Evolutionary conservation across 306 rosid genomes (phyloP).

Genomic region (Sphenostylis stenocarpa): DNA sequence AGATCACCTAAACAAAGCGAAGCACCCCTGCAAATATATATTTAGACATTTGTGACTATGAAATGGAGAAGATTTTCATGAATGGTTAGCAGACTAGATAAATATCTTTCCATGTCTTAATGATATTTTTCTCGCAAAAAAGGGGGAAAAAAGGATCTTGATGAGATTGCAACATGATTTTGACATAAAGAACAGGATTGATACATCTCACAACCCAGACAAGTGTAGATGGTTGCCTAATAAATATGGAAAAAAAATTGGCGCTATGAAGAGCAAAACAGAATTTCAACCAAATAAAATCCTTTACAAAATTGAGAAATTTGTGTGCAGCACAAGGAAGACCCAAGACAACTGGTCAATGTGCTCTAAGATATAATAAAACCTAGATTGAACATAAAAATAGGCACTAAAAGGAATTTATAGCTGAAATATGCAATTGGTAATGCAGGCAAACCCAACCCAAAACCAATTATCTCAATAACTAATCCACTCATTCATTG

Average conservation of each 20-base stretch:
- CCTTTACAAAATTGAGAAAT: background rate
- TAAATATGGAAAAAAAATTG: background rate
- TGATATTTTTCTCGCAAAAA: conserved; percentile 6
- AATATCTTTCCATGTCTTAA: background rate
- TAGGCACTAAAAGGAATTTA: background rate
- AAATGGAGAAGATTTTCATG: conserved; percentile 14
- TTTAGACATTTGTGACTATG: conserved; percentile 33
- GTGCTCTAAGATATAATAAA: conserved; percentile 16
- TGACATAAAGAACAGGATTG: background rate
- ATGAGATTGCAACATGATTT: conserved; percentile 15
- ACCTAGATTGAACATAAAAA: conserved; percentile 9
- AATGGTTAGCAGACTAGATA: conserved; percentile 25
- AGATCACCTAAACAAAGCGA: conserved; percentile 80
- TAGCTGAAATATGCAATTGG: conserved; percentile 16
- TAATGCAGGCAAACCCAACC: background rate
- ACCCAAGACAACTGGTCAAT: background rate
- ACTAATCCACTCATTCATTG: conserved; percentile 8
- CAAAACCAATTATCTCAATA: conserved; percentile 19
- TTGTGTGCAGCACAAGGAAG: background rate
- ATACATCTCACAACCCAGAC: background rate
- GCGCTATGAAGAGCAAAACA: conserved; percentile 8
- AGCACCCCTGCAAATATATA: conserved; percentile 72
- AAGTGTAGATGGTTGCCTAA: background rate
- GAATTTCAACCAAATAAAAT: background rate
- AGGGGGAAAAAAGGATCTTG: background rate